These are phyloP conservation scores for Atkinsonella texensis DNA, from an alignment of 2,329 filamentous ascomycete species.

Conservation along the genomic window DNA sequence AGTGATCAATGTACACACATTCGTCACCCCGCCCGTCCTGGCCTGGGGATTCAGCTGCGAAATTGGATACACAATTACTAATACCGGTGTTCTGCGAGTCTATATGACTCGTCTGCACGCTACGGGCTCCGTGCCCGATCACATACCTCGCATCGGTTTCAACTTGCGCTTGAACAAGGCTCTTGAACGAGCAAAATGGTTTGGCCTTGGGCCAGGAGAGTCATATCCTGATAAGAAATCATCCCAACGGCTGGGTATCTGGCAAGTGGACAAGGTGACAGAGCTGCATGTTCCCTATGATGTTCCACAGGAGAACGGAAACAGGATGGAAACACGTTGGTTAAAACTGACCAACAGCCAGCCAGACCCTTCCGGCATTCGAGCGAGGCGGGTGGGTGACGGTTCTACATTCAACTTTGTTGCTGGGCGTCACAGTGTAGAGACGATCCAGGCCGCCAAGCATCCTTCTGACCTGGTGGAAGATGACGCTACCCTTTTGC, in stretches of 20 bases:
- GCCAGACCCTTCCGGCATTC: conserved; percentile 9
- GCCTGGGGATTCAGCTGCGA: conserved; percentile 43
- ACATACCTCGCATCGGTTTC: conserved; percentile 50
- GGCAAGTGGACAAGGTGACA: conserved; percentile 25
- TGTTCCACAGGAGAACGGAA: conserved; percentile 56
- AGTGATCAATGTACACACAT: conserved; percentile 40
- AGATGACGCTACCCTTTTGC: conserved; percentile 31
- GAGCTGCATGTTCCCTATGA: conserved; percentile 49
- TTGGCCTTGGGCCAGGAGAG: conserved; percentile 51
- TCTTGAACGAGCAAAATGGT: conserved; percentile 42
- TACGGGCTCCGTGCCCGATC: conserved; percentile 36
- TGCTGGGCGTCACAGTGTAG: conserved; percentile 39
- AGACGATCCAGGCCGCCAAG: conserved; percentile 41
- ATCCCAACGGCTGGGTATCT: conserved; percentile 42
- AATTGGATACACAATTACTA: conserved; percentile 39
- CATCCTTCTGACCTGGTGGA: conserved; percentile 52
- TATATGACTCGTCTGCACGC: conserved; percentile 30
- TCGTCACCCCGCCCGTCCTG: conserved; percentile 46
- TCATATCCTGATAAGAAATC: conserved; percentile 50
- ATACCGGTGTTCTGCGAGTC: conserved; percentile 32
- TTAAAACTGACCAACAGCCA: conserved; percentile 23
- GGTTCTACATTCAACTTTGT: conserved; percentile 36
- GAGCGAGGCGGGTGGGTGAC: conserved; percentile 10
- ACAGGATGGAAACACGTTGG: conserved; percentile 49
- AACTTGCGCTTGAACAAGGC: conserved; percentile 36